A percentile compares a stretch with the other conserved stretches of the same genome.
phyloP scores from a whole-genome alignment of 306 rosid species.

The Dryas drummondii region DNA sequence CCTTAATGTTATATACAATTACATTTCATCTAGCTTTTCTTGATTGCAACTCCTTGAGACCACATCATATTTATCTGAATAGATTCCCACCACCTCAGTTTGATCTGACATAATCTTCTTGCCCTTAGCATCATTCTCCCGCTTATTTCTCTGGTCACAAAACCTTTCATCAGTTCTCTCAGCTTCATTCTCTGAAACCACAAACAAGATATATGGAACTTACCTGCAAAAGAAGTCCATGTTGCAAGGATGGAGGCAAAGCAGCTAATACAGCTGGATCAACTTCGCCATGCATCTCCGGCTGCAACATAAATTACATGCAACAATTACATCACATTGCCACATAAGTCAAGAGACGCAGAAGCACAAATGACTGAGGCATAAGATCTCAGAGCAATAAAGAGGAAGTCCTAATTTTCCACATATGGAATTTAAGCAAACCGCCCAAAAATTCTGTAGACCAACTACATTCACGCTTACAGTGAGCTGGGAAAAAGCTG shows the following conservation, averaged over 20 bases:
- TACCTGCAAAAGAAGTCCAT: conserved; percentile 57
- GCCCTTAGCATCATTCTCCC: conserved; percentile 28
- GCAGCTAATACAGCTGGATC: conserved; percentile 61
- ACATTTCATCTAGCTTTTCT: conserved; percentile 78
- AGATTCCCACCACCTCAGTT: conserved; percentile 13
- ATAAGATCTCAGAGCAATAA: not conserved
- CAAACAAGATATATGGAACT: conserved; percentile 20
- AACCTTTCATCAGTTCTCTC: conserved; percentile 10
- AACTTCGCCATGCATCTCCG: conserved; percentile 42
- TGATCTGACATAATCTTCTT: conserved; percentile 27
- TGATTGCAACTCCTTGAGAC: conserved; percentile 39
- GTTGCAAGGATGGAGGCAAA: conserved; percentile 68
- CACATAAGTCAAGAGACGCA: not conserved
- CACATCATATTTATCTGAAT: conserved; percentile 16
- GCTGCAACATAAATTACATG: conserved; percentile 40
- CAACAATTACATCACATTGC: not conserved
- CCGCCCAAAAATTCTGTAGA: not conserved
- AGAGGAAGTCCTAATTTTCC: not conserved
- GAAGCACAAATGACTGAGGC: not conserved
- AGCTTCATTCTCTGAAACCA: conserved; percentile 4
- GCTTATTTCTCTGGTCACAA: conserved; percentile 26
- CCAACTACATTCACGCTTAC: not conserved
- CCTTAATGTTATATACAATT: conserved; percentile 29
- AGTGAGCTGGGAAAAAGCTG: not conserved
- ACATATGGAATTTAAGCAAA: not conserved